Evolutionary conservation across 2,329 filamentous ascomycete genomes (phyloP).

Genomic region (Paecilomyces fulvus): DNA sequence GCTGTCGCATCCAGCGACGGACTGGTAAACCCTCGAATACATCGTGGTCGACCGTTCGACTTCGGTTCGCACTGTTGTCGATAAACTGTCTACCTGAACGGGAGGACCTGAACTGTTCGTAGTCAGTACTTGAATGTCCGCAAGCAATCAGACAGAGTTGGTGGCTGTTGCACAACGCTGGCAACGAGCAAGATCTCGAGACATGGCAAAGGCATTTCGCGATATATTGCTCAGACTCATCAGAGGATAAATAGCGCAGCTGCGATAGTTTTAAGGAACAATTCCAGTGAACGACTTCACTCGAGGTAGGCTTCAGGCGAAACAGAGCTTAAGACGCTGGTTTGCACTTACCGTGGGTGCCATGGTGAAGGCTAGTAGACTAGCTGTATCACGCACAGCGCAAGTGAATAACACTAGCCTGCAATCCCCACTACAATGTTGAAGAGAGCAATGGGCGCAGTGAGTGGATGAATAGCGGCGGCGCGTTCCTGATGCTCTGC

Average conservation of each 20-base stretch:
- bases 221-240: not conserved
- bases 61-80: conserved; percentile 35
- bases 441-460: not conserved
- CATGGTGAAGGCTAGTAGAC: conserved; percentile 3
- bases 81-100: conserved; percentile 51
- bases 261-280: not conserved
- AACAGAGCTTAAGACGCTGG: not conserved
- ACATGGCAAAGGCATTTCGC: not conserved
- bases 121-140: conserved; percentile 8
- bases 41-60: conserved; percentile 52
- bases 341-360: conserved; percentile 8
- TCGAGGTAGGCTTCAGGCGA: not conserved
- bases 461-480: not conserved
- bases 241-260: not conserved
- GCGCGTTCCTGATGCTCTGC: not conserved
- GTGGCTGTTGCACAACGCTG: not conserved
- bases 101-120: conserved; percentile 45
- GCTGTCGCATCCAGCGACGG: conserved; percentile 76
- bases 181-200: not conserved
- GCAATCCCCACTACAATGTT: not conserved
- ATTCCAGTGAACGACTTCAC: not conserved
- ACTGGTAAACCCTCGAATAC: conserved; percentile 70
- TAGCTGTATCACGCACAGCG: not conserved
- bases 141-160: not conserved
- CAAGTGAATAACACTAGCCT: not conserved